Conservation (phyloP, 371 early-diverging fungal genomes). For the Lichtheimia corymbifera region DNA sequence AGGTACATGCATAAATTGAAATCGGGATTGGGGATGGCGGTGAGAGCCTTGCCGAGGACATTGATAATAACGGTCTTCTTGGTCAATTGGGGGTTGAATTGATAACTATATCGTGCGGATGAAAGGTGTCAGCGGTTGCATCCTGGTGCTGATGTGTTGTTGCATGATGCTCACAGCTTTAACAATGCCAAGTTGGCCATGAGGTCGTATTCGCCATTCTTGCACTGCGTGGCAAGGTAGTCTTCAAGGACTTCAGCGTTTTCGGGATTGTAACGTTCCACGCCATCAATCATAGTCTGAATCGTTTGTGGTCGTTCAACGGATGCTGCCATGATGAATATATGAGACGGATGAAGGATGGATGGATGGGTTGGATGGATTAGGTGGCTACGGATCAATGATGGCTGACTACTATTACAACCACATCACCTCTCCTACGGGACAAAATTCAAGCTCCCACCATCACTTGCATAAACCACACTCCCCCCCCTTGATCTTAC, state of each 20-base stretch:
- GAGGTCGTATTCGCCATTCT: constrained; percentile 77
- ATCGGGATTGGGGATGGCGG: constrained; percentile 83
- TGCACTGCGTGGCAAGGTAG: constrained; percentile 80
- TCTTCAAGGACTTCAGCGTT: constrained; percentile 80
- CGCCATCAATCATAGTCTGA: constrained; percentile 73
- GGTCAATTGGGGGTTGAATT: constrained; percentile 82
- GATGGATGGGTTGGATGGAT: constrained; percentile 4
- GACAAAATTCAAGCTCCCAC: too few relatives aligned
- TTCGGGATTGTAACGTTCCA: constrained; percentile 89
- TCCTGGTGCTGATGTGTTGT: neutral
- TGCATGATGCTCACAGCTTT: constrained; percentile 68
- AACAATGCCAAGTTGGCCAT: constrained; percentile 90
- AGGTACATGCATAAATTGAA: constrained; percentile 88
- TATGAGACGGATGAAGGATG: constrained; percentile 6
- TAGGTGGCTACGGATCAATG: neutral
- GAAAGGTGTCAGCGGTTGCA: too few relatives aligned
- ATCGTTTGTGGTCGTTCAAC: constrained; percentile 74
- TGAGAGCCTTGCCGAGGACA: constrained; percentile 82
- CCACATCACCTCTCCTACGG: too few relatives aligned
- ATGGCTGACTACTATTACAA: too few relatives aligned
- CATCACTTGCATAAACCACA: too few relatives aligned
- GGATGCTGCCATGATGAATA: constrained; percentile 17
- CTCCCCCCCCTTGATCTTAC: too few relatives aligned
- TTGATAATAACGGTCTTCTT: constrained; percentile 72
- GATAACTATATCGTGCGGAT: constrained; percentile 56